Evolutionary conservation across 257 asterid species (phyloP), one percentile per base, ranked within the genome.

Genomic region (Fraxinus excelsior): DNA sequence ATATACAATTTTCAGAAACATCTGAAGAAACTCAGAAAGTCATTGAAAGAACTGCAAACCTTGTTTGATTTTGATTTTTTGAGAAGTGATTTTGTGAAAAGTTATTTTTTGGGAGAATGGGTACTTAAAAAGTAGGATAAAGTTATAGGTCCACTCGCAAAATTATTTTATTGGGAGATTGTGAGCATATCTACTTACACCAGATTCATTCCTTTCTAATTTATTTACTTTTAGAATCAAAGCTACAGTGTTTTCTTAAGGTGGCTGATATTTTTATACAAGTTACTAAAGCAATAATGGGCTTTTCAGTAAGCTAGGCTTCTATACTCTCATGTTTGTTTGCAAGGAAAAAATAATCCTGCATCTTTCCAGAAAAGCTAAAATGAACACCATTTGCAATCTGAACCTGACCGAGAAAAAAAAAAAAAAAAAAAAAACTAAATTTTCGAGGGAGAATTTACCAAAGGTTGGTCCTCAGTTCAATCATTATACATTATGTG

Each of bases 1-100:
- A 46, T 2, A 29, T 75, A 80, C 18, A 46, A 56, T 46, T 65
- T 16, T 46, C 37, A 68, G 28, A 13, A 56, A 51, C 64, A 28
- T 51, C 58, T 64, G 72, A 49, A 73, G 46, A 64, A 56, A 71
- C 79, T 29, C 32, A 44, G 18, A 2, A 78, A 71, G 28, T 67
- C 71, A 38, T 37, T 10, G 5, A 7, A 21, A 23, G 60, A 70
- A 34, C 13, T 26, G 67, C 38, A 31, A 42, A 1, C 44, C 51
- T 42, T 42, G 2, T 42, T 42, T 12, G 51, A 42, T 42, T 42
- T 42, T 10, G 0, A 40, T 2, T 42, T 42, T 42, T 42, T 42
- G 5, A 42, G 18, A 42, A 42, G 16, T 12, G 51, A 42, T 42
- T 42, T 42, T 42, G 51, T 8, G 2, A 42, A 1, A 42, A 12